Evolutionary conservation across 176 grass and related monocot genomes (phyloP).

Genomic region (Panicum miliaceum): DNA sequence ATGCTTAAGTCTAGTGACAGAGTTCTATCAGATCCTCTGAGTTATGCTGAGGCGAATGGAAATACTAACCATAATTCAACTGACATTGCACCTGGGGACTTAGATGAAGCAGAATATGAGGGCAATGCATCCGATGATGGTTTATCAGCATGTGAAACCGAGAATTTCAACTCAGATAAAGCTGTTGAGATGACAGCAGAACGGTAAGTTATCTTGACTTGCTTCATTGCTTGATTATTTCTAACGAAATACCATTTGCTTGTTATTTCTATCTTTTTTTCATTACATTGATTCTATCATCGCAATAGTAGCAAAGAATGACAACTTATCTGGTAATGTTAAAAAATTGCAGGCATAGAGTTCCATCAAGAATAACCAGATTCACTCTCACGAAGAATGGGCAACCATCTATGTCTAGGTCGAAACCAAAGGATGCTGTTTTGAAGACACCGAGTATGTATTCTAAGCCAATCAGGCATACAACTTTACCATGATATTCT

Average conservation of each 20-base stretch:
- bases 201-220: slow-evolving; percentile 38
- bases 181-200: slow-evolving; percentile 32
- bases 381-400: slow-evolving; percentile 61
- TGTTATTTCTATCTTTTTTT: slow-evolving; percentile 30
- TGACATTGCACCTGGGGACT: slow-evolving; percentile 25
- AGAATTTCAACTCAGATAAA: slow-evolving; percentile 48
- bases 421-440: slow-evolving; percentile 67
- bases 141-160: slow-evolving; percentile 56
- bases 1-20: slow-evolving; percentile 31
- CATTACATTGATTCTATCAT: background rate
- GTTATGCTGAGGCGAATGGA: slow-evolving; percentile 58
- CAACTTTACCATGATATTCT: slow-evolving; percentile 30
- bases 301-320: slow-evolving; percentile 9
- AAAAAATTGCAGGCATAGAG: slow-evolving; percentile 58
- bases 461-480: slow-evolving; percentile 27
- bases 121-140: slow-evolving; percentile 72
- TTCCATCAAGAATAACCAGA: slow-evolving; percentile 52
- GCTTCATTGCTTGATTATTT: background rate
- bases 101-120: slow-evolving; percentile 66
- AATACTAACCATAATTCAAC: slow-evolving; percentile 35
- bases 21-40: slow-evolving; percentile 54
- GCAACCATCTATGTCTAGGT: slow-evolving; percentile 43
- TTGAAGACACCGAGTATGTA: slow-evolving; percentile 64
- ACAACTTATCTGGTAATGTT: slow-evolving; percentile 23
- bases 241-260: background rate